Percentiles rank a stretch among this genome's conserved stretches.
These are phyloP conservation scores for Xerocomellus intermedius DNA, from an alignment of 768 basidiomycete species.

Conservation along the genomic window DNA sequence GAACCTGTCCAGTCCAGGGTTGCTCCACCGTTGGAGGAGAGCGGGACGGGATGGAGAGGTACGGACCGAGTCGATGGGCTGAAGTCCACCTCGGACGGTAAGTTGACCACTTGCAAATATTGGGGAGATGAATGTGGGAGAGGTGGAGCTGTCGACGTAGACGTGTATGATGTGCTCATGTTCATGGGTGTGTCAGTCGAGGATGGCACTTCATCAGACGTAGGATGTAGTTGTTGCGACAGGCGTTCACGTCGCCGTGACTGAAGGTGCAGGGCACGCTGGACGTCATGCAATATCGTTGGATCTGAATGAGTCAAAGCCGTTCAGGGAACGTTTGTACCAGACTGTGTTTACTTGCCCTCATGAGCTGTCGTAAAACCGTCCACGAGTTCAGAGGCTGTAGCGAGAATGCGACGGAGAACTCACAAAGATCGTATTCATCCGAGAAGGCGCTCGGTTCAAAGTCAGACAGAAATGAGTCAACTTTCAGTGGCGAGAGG, in stretches of 20 bases:
- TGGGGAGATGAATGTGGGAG: conserved; percentile 19
- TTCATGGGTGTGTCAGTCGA: conserved; percentile 28
- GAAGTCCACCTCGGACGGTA: conserved; percentile 59
- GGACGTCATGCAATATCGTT: conserved; percentile 77
- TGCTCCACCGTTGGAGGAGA: conserved; percentile 64
- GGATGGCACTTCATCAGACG: conserved; percentile 21
- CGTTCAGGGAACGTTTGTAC: conserved; percentile 10
- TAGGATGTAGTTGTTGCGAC: conserved; percentile 23
- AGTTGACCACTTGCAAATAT: conserved; percentile 17
- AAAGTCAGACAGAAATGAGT: conserved; percentile 32
- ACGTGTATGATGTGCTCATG: conserved; percentile 29
- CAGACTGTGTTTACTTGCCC: conserved; percentile 45
- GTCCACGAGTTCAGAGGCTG: conserved; percentile 12
- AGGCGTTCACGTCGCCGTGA: conserved; percentile 69
- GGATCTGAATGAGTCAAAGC: conserved; percentile 51
- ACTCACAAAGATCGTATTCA: conserved; percentile 77
- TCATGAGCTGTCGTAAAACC: conserved; percentile 55
- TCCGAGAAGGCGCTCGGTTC: conserved; percentile 56
- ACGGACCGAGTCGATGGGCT: conserved; percentile 56
- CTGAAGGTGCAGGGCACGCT: conserved; percentile 70
- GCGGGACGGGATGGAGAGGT: conserved; percentile 62
- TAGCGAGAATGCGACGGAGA: background rate
- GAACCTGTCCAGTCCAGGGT: conserved; percentile 76
- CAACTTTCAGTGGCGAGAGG: conserved; percentile 26
- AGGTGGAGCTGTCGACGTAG: conserved; percentile 28